Evolutionary conservation across 495 filamentous ascomycete species (phyloP), one percentile per base, ranked within the genome.

Genomic region (Penicillium diatomitis): DNA sequence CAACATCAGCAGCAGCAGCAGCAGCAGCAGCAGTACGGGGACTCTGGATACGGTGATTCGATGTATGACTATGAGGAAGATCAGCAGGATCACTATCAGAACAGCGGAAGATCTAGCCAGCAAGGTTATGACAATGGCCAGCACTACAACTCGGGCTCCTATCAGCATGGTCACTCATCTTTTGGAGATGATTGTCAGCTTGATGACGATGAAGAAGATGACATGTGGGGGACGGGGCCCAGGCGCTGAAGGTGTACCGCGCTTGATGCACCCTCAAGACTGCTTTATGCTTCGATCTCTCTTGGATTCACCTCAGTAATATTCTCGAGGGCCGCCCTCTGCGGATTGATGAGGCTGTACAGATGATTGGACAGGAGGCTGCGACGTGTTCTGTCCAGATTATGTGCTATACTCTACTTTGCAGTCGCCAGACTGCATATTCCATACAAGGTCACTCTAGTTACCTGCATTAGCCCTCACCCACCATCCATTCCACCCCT

Each of bases 21-120:
- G 61, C 71, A 78, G 41, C 74, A 77, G 41, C 61, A 71, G 52
- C 71, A 80, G 60, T 69, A 81, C 52, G 65, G 63, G 32, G 73
- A 73, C 38, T 69, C 65, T 52, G 74, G 75, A 55, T 80, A 79
- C 43, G 76, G 81, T 45, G 77, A 81, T 43, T 74, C 79, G 49
- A 75, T 77, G 61, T 80, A 79, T 53, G 74, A 80, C 50, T 80
- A 81, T 57, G 68, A 78, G 43, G 70, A 73, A 41, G 70, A 79
- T 56, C 64, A 65, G 30, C 68, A 76, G 46, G 71, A 75, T 58
- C 66, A 65, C 32, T 72, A 80, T 47, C 74, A 74, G 44, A 65
- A 75, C 37, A 71, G 81, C 47, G 76, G 77, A 20, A 64, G 75
- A 49, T 67, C 73, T 30, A 69, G 69, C 46, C 76, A 80, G 54